Evolutionary conservation across 257 asterid species (phyloP).

Genomic region (Henckelia pumila): DNA sequence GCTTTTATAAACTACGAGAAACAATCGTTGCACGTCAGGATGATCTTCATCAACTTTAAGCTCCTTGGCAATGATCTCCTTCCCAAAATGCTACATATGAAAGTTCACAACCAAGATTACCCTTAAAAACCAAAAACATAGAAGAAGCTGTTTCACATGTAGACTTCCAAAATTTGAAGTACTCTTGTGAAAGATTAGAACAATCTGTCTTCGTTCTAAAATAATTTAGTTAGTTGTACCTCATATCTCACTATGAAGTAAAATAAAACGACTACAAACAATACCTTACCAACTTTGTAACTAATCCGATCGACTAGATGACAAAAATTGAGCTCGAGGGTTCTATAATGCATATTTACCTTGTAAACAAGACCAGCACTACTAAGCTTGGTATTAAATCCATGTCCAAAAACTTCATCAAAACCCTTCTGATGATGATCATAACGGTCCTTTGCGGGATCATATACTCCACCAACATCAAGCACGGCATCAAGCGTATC

Average conservation of each 20-base stretch:
- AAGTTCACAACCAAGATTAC: constrained; percentile 15
- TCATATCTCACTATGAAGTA: constrained; percentile 1
- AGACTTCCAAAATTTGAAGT: background rate
- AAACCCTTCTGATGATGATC: constrained; percentile 85
- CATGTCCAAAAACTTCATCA: constrained; percentile 80
- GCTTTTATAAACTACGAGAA: constrained; percentile 76
- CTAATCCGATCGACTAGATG: background rate
- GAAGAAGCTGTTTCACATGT: background rate
- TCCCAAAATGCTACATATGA: constrained; percentile 73
- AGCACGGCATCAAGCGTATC: constrained; percentile 60
- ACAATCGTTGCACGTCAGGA: constrained; percentile 73
- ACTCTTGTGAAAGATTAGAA: background rate
- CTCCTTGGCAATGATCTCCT: constrained; percentile 86
- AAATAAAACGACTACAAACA: background rate
- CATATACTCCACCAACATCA: constrained; percentile 46
- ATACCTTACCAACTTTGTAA: background rate
- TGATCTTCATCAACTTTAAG: constrained; percentile 73
- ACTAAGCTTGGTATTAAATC: constrained; percentile 79
- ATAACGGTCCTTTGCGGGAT: constrained; percentile 39
- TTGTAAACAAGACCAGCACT: constrained; percentile 96
- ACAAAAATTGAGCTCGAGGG: constrained; percentile 2
- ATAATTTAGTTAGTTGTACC: background rate
- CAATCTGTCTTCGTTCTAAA: constrained; percentile 1
- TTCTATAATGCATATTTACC: constrained; percentile 35
- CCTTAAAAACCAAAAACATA: background rate